Evolutionary conservation across 345 rosid genomes (phyloP), one percentile per base, ranked within the genome.

Genomic region (Populus simonii): DNA sequence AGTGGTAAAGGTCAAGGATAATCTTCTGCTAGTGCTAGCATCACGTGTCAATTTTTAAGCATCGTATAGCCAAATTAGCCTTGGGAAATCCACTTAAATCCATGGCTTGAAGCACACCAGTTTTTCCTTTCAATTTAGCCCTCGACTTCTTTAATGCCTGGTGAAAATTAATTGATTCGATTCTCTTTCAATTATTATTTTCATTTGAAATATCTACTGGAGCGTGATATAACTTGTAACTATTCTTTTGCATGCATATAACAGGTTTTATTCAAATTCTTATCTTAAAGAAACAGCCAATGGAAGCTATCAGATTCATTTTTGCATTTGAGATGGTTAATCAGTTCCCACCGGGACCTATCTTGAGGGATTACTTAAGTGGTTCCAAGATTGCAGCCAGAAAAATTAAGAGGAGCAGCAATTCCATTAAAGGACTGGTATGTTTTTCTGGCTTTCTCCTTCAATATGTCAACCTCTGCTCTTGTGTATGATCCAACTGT

Each of bases 351-450:
- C 65, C 65, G 2, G 65, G 12, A 59, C 3, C 65, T 7, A 18
- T 59, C 12, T 23, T 59, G 65, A 59, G 65, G 23, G 65, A 59
- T 20, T 23, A 59, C 29, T 59, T 59, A n/a, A 59, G 7, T 59
- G 25, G 27, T 59, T 59, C 65, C 23, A 2, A 59, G 65, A 59
- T 59, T 59, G 65, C 23, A 7, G 65, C 65, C 13, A 59, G 25
- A 59, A 59, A 20, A 7, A 23, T 59, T 59, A 51, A 39, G 36
- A 66, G 23, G 74, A 38, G 72, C 45, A 76, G 57, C 39, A 20
- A 39, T 23, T 71, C 51, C 1, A 38, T 68, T 29, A 66, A 73
- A 66, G 81, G 35, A 49, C 79, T 51, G 88, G 89, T 80, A 62
- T n/a, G 39, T 73, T 47, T 74, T 45, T 11, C 47, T 43, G 11